Percentiles rank a stretch among this genome's conserved stretches.
Conservation (phyloP, 768 basidiomycete species). For the Suillus subaureus region DNA sequence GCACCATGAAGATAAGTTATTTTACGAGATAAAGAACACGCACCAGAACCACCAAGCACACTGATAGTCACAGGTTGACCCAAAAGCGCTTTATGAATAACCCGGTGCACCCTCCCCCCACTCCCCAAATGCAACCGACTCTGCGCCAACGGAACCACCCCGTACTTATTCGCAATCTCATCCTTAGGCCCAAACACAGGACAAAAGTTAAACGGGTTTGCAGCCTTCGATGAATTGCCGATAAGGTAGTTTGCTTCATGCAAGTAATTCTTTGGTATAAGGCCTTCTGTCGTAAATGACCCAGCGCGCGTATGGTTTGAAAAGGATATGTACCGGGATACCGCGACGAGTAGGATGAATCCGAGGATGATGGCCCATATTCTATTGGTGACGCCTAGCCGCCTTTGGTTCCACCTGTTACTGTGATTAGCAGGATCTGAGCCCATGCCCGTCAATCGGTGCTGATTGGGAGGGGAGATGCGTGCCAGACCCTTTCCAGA, state of each 20-base stretch:
- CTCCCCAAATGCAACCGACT: slow-evolving; percentile 79
- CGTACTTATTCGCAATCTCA: slow-evolving; percentile 76
- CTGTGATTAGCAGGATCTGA: slow-evolving; percentile 50
- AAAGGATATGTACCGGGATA: slow-evolving; percentile 60
- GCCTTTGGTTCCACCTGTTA: slow-evolving; percentile 52
- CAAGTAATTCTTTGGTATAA: slow-evolving; percentile 82
- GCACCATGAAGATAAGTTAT: slow-evolving; percentile 6
- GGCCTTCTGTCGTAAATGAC: slow-evolving; percentile 42
- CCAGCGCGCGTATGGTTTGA: slow-evolving; percentile 28
- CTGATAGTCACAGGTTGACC: slow-evolving; percentile 90
- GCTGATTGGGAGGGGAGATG: slow-evolving; percentile 51
- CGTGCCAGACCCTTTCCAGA: slow-evolving; percentile 52
- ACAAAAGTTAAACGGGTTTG: slow-evolving; percentile 88
- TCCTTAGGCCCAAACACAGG: slow-evolving; percentile 86
- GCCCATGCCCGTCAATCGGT: slow-evolving; percentile 46
- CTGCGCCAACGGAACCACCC: slow-evolving; percentile 70
- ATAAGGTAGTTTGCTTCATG: slow-evolving; percentile 47
- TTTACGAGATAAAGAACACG: slow-evolving; percentile 24
- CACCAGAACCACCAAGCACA: slow-evolving; percentile 87
- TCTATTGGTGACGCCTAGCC: slow-evolving; percentile 64
- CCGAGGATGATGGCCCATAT: slow-evolving; percentile 66
- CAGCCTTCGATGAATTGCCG: slow-evolving; percentile 36
- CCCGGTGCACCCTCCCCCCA: slow-evolving; percentile 77
- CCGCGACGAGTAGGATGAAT: slow-evolving; percentile 54
- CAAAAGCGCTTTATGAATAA: slow-evolving; percentile 80